These are phyloP conservation scores for Medicago lupulina DNA, from an alignment of 306 rosid species.

Conservation along the genomic window DNA sequence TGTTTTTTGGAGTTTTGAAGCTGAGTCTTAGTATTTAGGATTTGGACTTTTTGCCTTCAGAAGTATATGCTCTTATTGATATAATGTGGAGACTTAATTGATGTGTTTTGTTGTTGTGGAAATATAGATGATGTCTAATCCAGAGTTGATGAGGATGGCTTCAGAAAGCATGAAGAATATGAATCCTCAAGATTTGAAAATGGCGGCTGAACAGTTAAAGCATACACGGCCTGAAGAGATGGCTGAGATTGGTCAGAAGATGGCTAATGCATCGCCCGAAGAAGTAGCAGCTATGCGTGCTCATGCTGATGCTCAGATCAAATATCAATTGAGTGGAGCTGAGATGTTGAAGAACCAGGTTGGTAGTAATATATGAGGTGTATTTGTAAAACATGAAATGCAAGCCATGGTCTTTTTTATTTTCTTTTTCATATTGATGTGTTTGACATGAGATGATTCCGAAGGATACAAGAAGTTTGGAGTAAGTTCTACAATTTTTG, in stretches of 20 bases:
- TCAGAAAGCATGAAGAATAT: slow-evolving; percentile 92
- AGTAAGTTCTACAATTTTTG: slow-evolving; percentile 10
- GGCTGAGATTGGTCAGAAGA: slow-evolving; percentile 92
- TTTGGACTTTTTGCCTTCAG: neutral
- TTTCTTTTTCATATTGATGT: neutral
- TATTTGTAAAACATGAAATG: slow-evolving; percentile 18
- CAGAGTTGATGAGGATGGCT: slow-evolving; percentile 90
- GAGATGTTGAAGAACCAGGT: slow-evolving; percentile 92
- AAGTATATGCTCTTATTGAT: neutral
- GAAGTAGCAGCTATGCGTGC: slow-evolving; percentile 81
- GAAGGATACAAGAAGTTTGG: slow-evolving; percentile 12
- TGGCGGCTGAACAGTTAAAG: slow-evolving; percentile 90
- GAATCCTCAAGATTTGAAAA: slow-evolving; percentile 78
- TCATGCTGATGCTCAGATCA: slow-evolving; percentile 69
- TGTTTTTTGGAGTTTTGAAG: no score
- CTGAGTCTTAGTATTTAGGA: neutral
- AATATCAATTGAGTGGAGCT: slow-evolving; percentile 77
- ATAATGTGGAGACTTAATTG: neutral
- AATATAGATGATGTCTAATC: slow-evolving; percentile 94
- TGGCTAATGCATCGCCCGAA: slow-evolving; percentile 83
- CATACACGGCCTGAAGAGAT: slow-evolving; percentile 90
- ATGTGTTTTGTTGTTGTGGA: slow-evolving; percentile 24
- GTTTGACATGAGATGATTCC: slow-evolving; percentile 6
- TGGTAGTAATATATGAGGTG: neutral
- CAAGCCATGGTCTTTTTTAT: neutral